Evolutionary conservation across 129 eudicot genomes (phyloP), one percentile per base, ranked within the genome.

Genomic region (Helianthus tuberosus): DNA sequence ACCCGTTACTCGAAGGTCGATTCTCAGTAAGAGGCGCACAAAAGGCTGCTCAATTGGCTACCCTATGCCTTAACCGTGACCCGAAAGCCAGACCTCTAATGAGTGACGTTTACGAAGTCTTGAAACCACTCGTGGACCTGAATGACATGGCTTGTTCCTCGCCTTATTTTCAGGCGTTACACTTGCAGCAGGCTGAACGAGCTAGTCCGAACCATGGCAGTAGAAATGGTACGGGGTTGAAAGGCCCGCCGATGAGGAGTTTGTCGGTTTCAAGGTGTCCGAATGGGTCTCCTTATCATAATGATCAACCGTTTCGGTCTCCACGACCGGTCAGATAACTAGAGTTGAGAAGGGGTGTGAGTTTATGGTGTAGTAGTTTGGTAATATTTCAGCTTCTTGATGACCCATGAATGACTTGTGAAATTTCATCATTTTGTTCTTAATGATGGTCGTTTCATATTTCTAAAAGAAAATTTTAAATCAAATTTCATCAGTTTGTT

Each of bases 1-100:
- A 90, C 68, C 96, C 93, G 1, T 81, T 87, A 53, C 93, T 90
- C 2, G 93, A 90, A 76, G 93, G 96, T 35, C 88, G 85, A 8
- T 90, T 90, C 77, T 90, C 96, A 1, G 80, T 90, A 8, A 81
- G 79, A 74, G 96, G 96, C 16, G 91, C 96, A 20, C 93, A 90
- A 71, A 86, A 74, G 43, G 79, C 91, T 65, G 87, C 82, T 10
- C 96, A 90, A 80, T 53, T 90, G 80, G 96, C 96, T 49, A 81
- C 89, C 17, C 91, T 79, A 51, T 90, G 96, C 75, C 86, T 90
- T 49, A 81, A 68, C 74, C 91, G 96, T 16, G 93, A 90, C 72
- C 87, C 91, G 0, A 87, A 90, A 69, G 73, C 85, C 16, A 73
- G 93, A 64, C 93, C 93, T 6, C 63, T 86, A 76, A 90, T 90